Evolutionary conservation across 1,284 basidiomycete species (phyloP).

Genomic region (Puccinia sorghi): DNA sequence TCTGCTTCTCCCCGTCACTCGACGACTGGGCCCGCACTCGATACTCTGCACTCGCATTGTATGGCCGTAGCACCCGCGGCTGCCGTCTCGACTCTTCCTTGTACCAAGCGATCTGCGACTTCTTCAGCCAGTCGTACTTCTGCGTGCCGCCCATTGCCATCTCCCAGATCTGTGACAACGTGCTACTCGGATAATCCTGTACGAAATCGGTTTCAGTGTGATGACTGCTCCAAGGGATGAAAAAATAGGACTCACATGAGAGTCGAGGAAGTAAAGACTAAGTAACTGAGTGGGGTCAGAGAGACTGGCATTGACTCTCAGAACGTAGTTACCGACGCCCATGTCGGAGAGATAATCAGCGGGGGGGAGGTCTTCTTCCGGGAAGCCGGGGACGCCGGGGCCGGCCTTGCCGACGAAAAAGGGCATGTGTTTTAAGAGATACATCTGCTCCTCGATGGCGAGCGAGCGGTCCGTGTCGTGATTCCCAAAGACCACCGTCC

Average conservation of each 20-base stretch:
- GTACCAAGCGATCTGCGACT: conserved; percentile 46
- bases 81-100: conserved; percentile 14
- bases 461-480: conserved; percentile 56
- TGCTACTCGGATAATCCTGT: conserved; percentile 17
- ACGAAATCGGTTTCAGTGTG: neutral
- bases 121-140: conserved; percentile 44
- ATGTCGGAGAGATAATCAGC: conserved; percentile 33
- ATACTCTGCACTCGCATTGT: neutral
- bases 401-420: conserved; percentile 55
- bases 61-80: conserved; percentile 28
- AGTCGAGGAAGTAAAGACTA: conserved; percentile 56
- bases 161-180: conserved; percentile 34
- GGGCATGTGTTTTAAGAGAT: conserved; percentile 54
- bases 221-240: neutral
- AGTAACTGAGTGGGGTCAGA: conserved; percentile 26
- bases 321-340: conserved; percentile 44
- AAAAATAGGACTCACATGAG: conserved; percentile 30
- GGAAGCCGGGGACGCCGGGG: conserved; percentile 49
- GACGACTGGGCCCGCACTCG: neutral
- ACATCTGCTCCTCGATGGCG: conserved; percentile 54
- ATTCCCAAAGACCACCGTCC: conserved; percentile 56
- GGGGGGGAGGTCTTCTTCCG: neutral
- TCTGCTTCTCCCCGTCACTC: neutral
- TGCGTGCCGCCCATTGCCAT: conserved; percentile 20
- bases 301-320: conserved; percentile 28